Evolutionary conservation across 768 basidiomycete genomes (phyloP).

Genomic region (Grammothele lineata): DNA sequence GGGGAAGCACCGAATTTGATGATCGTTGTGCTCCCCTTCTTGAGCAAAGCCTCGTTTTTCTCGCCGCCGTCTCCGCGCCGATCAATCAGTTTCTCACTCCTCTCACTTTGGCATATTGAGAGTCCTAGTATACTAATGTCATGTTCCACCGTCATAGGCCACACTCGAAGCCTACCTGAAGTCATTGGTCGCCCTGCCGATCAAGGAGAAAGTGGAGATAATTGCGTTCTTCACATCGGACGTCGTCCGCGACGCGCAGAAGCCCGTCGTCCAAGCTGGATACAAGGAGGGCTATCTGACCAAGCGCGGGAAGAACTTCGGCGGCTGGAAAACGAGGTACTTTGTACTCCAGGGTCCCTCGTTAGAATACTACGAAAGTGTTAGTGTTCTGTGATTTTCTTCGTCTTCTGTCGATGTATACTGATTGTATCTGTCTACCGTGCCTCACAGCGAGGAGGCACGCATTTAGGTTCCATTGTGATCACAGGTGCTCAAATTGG

Average conservation of each 20-base stretch:
- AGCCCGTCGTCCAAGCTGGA: conserved; percentile 73
- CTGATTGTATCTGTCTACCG: conserved; percentile 9
- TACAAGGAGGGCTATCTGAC: conserved; percentile 96
- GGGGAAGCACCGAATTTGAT: too few species aligned
- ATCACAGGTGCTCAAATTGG: conserved; percentile 96
- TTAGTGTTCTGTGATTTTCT: conserved; percentile 41
- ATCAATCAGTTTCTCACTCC: too few species aligned
- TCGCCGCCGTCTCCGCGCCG: not conserved
- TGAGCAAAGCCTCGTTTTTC: not conserved
- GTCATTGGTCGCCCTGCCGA: conserved; percentile 71
- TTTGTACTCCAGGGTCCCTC: conserved; percentile 90
- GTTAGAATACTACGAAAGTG: conserved; percentile 93
- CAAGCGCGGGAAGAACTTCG: conserved; percentile 96
- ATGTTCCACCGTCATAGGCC: too few species aligned
- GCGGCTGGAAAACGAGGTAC: conserved; percentile 95
- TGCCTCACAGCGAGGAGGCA: conserved; percentile 70
- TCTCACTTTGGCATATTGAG: too few species aligned
- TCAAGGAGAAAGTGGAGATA: conserved; percentile 86
- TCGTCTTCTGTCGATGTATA: conserved; percentile 1
- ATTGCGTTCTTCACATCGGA: conserved; percentile 92
- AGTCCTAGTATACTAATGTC: too few species aligned
- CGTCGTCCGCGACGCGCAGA: conserved; percentile 69
- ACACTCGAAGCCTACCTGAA: conserved; percentile 85
- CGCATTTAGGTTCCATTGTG: conserved; percentile 84
- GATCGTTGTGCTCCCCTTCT: not conserved